These are phyloP conservation scores for Beauveria bassiana DNA, from an alignment of 2,329 filamentous ascomycete genomes.

Conservation along the genomic window DNA sequence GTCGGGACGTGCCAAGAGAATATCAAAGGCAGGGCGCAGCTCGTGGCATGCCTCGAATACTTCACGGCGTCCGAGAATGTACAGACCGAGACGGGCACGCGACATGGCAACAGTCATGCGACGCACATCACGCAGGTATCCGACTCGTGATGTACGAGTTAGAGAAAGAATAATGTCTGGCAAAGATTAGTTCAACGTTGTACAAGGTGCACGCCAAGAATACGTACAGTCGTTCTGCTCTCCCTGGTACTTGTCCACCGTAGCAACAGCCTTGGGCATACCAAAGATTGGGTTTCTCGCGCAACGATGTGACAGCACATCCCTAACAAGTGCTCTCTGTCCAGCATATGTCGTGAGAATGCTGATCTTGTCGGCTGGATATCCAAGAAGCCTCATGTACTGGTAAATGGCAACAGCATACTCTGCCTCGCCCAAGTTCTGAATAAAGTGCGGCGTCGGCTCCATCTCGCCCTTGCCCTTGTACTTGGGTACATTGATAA, in stretches of 20 bases:
- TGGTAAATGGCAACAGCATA: conserved; percentile 93
- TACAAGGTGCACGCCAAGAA: not conserved
- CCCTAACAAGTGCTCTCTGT: conserved; percentile 77
- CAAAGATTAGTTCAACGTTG: conserved; percentile 15
- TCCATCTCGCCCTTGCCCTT: conserved; percentile 83
- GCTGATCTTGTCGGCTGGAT: conserved; percentile 73
- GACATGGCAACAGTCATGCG: conserved; percentile 92
- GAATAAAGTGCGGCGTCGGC: conserved; percentile 88
- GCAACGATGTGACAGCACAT: conserved; percentile 79
- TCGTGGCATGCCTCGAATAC: conserved; percentile 88
- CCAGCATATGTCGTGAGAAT: conserved; percentile 93
- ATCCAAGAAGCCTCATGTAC: conserved; percentile 94
- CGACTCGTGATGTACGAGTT: conserved; percentile 78
- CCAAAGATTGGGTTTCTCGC: conserved; percentile 79
- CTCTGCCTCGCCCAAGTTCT: conserved; percentile 94
- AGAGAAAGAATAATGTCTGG: conserved; percentile 88
- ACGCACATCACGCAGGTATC: conserved; percentile 88
- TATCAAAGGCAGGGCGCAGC: conserved; percentile 75
- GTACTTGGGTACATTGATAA: conserved; percentile 91
- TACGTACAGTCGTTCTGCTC: conserved; percentile 96
- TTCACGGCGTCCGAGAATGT: conserved; percentile 79
- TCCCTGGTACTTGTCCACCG: conserved; percentile 97
- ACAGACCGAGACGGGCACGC: conserved; percentile 82
- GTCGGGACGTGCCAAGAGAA: conserved; percentile 68
- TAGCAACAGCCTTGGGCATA: conserved; percentile 80